A percentile compares a stretch with the other conserved stretches of the same genome.
Evolutionary conservation across 371 early-diverging fungal species (phyloP).

Genomic region (Rhizopus stolonifer): DNA sequence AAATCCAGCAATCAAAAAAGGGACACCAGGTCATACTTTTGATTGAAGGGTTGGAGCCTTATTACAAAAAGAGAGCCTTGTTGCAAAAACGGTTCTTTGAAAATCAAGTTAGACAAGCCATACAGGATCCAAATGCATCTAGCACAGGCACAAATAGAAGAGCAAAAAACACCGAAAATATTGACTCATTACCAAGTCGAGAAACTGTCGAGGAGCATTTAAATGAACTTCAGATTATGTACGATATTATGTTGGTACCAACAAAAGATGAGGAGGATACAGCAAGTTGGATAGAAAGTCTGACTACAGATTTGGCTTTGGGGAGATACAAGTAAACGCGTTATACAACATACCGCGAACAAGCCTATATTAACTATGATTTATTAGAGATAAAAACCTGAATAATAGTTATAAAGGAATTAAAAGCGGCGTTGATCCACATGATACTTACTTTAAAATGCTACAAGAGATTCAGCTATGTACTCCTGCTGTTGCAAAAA

Average conservation of each 20-base stretch:
- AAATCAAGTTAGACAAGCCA: constrained; percentile 29
- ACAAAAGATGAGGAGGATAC: constrained; percentile 53
- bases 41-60: constrained; percentile 55
- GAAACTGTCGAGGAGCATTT: constrained; percentile 40
- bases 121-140: neutral
- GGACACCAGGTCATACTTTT: constrained; percentile 42
- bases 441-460: constrained; percentile 65
- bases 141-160: constrained; percentile 12
- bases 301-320: constrained; percentile 63
- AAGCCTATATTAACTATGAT: constrained; percentile 10
- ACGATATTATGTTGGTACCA: constrained; percentile 45
- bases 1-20: constrained; percentile 12
- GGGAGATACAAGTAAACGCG: constrained; percentile 61
- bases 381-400: constrained; percentile 27
- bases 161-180: constrained; percentile 4
- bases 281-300: constrained; percentile 46
- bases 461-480: constrained; percentile 67
- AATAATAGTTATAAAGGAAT: constrained; percentile 27
- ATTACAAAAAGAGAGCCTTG: constrained; percentile 42
- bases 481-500: constrained; percentile 56
- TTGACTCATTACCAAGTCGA: constrained; percentile 23
- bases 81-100: constrained; percentile 39
- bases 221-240: constrained; percentile 42
- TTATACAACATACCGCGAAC: neutral
- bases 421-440: constrained; percentile 48